Conservation (phyloP, 306 rosid species). For the Trifolium pratense region DNA sequence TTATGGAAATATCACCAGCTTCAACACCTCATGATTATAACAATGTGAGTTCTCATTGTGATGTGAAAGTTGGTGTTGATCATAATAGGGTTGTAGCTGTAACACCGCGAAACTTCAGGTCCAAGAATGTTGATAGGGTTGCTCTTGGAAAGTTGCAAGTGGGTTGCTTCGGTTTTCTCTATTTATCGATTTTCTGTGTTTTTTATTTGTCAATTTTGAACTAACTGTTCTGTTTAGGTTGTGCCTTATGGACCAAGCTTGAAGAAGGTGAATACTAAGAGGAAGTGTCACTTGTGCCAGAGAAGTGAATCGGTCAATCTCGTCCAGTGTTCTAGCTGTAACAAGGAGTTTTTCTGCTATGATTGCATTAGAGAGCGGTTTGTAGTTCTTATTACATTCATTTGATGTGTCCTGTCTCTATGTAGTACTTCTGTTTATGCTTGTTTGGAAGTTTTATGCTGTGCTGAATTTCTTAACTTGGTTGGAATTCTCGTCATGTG, state of each 20-base stretch:
- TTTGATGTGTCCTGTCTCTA: neutral
- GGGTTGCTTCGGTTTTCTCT: neutral
- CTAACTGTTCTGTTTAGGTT: constrained; percentile 47
- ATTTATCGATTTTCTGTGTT: neutral
- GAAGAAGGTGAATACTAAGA: constrained; percentile 54
- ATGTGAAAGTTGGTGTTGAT: constrained; percentile 59
- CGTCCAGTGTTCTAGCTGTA: constrained; percentile 81
- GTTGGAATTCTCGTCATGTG: neutral
- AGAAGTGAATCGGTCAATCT: constrained; percentile 63
- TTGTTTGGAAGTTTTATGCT: constrained; percentile 23
- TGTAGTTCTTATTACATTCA: constrained; percentile 48
- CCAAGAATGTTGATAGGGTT: constrained; percentile 83
- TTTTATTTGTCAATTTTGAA: neutral
- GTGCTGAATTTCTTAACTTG: constrained; percentile 35
- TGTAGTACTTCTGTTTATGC: neutral
- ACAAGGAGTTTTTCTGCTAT: constrained; percentile 75
- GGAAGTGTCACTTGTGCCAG: constrained; percentile 86
- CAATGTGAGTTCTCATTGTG: constrained; percentile 68
- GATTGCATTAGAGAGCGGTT: constrained; percentile 87
- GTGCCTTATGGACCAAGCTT: constrained; percentile 55
- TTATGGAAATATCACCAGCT: constrained; percentile 87
- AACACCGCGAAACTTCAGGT: constrained; percentile 69
- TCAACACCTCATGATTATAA: constrained; percentile 49
- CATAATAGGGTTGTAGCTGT: constrained; percentile 42
- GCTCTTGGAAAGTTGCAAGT: constrained; percentile 80